Evolutionary conservation across 2,329 filamentous ascomycete species (phyloP).

Genomic region (Claviceps purpurea): DNA sequence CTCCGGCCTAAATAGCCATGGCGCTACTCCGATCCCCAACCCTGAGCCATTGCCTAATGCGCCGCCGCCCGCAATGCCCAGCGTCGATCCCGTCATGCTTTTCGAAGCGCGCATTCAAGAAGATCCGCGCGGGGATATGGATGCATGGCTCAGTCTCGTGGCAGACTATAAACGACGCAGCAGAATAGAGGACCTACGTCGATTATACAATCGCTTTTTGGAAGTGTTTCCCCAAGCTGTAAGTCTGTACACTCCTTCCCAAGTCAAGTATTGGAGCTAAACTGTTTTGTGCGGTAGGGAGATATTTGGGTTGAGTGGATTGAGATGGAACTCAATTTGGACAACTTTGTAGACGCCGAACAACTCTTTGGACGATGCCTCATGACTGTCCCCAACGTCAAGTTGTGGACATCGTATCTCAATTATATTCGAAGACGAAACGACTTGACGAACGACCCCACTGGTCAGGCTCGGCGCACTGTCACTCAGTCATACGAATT

Average conservation of each 20-base stretch:
- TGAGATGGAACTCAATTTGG: constrained; percentile 76
- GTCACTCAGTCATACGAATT: constrained; percentile 86
- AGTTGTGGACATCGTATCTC: constrained; percentile 85
- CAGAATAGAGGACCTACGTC: constrained; percentile 68
- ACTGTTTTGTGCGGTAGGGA: constrained; percentile 42
- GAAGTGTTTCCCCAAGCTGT: constrained; percentile 82
- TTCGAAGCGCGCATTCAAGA: constrained; percentile 86
- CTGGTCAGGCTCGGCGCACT: constrained; percentile 61
- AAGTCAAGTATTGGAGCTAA: background rate
- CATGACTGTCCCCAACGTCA: constrained; percentile 65
- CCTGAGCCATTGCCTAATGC: constrained; percentile 18
- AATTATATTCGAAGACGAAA: constrained; percentile 90
- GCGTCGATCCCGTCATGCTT: constrained; percentile 57
- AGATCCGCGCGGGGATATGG: constrained; percentile 82
- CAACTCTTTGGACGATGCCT: constrained; percentile 72
- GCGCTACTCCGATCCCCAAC: constrained; percentile 9
- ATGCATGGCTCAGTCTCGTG: constrained; percentile 83
- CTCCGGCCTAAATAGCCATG: constrained; percentile 7
- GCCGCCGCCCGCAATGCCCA: constrained; percentile 25
- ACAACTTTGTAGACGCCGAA: constrained; percentile 71
- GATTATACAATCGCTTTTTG: constrained; percentile 75
- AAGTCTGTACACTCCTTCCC: constrained; percentile 27
- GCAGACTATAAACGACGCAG: constrained; percentile 70
- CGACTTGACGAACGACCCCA: constrained; percentile 65
- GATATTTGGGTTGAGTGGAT: constrained; percentile 85